phyloP scores from a whole-genome alignment of 805 yeast genomes.

The Ogataea thermomethanolica region DNA sequence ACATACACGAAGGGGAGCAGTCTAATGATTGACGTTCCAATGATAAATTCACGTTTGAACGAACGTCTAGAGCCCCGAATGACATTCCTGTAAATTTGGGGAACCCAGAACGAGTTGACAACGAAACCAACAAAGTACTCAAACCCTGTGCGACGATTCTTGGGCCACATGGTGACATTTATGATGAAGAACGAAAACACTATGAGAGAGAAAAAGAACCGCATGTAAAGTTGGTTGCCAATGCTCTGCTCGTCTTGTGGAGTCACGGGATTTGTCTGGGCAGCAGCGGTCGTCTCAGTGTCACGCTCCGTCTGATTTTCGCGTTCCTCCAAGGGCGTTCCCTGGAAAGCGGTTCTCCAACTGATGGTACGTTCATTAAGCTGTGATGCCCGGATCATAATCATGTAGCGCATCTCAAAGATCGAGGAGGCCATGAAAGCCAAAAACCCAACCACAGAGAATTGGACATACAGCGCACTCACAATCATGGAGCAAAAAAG shows the following conservation, averaged over 20 bases:
- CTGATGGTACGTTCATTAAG: slow-evolving; percentile 66
- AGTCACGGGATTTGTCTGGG: slow-evolving; percentile 13
- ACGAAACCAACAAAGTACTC: slow-evolving; percentile 53
- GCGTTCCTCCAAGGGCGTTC: slow-evolving; percentile 45
- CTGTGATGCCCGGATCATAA: slow-evolving; percentile 65
- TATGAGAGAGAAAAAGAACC: slow-evolving; percentile 53
- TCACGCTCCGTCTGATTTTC: slow-evolving; percentile 2
- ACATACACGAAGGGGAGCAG: slow-evolving; percentile 64
- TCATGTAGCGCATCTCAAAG: slow-evolving; percentile 73
- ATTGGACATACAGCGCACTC: slow-evolving; percentile 58
- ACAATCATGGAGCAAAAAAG: slow-evolving; percentile 55
- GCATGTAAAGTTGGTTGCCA: slow-evolving; percentile 53
- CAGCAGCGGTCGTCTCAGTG: slow-evolving; percentile 13
- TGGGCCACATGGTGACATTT: slow-evolving; percentile 63
- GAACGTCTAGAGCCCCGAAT: slow-evolving; percentile 64
- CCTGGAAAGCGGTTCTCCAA: slow-evolving; percentile 63
- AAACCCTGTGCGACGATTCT: slow-evolving; percentile 46
- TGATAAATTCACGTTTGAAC: slow-evolving; percentile 71
- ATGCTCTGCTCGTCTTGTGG: slow-evolving; percentile 51
- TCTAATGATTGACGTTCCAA: slow-evolving; percentile 63
- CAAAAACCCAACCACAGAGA: slow-evolving; percentile 66
- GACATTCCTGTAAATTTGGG: slow-evolving; percentile 80
- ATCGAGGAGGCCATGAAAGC: slow-evolving; percentile 67
- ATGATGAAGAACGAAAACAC: slow-evolving; percentile 53
- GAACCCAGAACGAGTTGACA: slow-evolving; percentile 78